Evolutionary conservation across 2,329 filamentous ascomycete genomes (phyloP).

Genomic region (Fusarium piperis): DNA sequence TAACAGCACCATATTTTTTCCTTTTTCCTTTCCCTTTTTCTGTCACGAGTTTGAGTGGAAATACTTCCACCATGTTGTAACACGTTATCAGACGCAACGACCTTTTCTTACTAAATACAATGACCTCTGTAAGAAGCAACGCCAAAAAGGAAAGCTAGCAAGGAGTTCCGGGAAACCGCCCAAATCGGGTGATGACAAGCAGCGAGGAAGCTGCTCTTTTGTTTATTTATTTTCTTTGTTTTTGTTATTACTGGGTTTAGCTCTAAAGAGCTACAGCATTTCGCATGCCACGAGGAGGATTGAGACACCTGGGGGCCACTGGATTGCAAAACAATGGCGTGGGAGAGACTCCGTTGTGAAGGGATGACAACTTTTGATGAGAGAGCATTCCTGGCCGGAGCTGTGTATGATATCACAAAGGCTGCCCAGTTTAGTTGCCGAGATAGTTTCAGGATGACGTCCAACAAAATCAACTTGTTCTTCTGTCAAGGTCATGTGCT

Average conservation of each 20-base stretch:
- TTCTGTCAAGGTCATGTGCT: conserved; percentile 4
- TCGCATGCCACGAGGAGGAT: conserved; percentile 9
- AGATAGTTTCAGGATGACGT: conserved; percentile 14
- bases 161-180: conserved; percentile 27
- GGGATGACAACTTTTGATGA: conserved; percentile 18
- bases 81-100: conserved; percentile 28
- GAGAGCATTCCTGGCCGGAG: conserved; percentile 26
- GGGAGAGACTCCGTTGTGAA: conserved; percentile 6
- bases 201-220: conserved; percentile 8
- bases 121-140: conserved; percentile 8
- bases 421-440: background rate
- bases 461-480: background rate
- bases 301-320: conserved; percentile 2
- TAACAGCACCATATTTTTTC: background rate
- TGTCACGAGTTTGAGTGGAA: conserved; percentile 15
- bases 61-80: conserved; percentile 4
- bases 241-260: background rate
- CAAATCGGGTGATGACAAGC: conserved; percentile 3
- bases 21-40: background rate
- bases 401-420: conserved; percentile 3
- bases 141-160: conserved; percentile 11
- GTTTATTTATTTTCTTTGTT: conserved; percentile 24
- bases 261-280: background rate
- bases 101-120: background rate
- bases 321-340: conserved; percentile 12